Evolutionary conservation across 1,284 basidiomycete species (phyloP).

Genomic region (Austroboletus novae-zelandiae): DNA sequence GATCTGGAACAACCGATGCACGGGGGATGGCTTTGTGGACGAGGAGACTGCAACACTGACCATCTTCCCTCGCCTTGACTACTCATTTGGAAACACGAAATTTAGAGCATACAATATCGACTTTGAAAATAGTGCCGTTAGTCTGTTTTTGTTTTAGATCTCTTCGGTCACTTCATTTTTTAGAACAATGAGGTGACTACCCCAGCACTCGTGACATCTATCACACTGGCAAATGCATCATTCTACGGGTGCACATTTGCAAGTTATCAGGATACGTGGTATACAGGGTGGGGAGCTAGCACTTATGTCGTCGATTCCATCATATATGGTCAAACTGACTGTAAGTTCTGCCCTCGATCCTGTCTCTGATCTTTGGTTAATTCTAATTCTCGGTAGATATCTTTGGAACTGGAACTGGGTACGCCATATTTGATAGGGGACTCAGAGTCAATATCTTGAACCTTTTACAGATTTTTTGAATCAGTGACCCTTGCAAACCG

Average conservation of each 20-base stretch:
- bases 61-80: constrained; percentile 48
- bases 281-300: constrained; percentile 56
- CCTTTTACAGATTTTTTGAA: constrained; percentile 53
- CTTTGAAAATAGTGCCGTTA: constrained; percentile 63
- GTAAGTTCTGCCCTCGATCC: constrained; percentile 34
- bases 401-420: constrained; percentile 60
- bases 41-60: constrained; percentile 53
- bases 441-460: constrained; percentile 21
- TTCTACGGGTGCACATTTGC: constrained; percentile 66
- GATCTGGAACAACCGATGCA: constrained; percentile 49
- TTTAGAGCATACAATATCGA: constrained; percentile 69
- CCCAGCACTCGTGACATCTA: constrained; percentile 58
- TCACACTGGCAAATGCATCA: constrained; percentile 62
- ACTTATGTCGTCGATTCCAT: constrained; percentile 63
- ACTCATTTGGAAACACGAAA: constrained; percentile 54
- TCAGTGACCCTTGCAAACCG: constrained; percentile 58
- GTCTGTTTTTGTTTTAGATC: constrained; percentile 16
- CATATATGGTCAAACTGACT: constrained; percentile 63
- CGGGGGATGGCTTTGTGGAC: constrained; percentile 46
- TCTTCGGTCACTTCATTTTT: not conserved
- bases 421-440: constrained; percentile 15
- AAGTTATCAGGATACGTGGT: constrained; percentile 69
- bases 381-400: constrained; percentile 39
- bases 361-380: constrained; percentile 10
- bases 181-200: constrained; percentile 58